Evolutionary conservation across 2,329 filamentous ascomycete genomes (phyloP).

Genomic region (Aspergillus hiratsukae): DNA sequence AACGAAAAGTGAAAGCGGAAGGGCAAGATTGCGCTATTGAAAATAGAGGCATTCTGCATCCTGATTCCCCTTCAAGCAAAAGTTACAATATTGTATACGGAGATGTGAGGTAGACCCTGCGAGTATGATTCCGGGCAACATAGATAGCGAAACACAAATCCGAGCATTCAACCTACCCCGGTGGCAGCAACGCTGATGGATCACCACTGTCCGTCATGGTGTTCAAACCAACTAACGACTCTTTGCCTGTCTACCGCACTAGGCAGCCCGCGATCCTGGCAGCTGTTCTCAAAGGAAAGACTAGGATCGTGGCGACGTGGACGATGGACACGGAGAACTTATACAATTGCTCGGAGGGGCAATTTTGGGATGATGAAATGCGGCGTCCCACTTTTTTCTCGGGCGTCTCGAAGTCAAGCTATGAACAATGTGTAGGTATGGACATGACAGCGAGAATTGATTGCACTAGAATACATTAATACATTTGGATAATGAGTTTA

Average conservation of each 20-base stretch:
- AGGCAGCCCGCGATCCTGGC: background rate
- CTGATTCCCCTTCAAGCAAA: background rate
- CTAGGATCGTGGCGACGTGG: background rate
- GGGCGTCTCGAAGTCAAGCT: background rate
- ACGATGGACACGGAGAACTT: background rate
- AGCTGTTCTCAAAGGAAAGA: background rate
- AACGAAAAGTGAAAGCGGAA: background rate
- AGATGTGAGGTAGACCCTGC: background rate
- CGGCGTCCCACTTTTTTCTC: constrained; percentile 10
- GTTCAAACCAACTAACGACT: background rate
- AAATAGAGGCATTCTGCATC: background rate
- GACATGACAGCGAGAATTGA: background rate
- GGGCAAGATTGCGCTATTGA: background rate
- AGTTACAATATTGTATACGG: background rate
- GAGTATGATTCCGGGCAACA: background rate
- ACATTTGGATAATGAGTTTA: background rate
- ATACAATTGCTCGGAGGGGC: background rate
- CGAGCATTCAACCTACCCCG: background rate
- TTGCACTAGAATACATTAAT: background rate
- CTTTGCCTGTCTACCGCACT: background rate
- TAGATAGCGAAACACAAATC: background rate
- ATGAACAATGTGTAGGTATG: background rate
- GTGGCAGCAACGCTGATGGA: background rate
- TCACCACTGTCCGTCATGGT: background rate
- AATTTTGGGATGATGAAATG: constrained; percentile 3